phyloP scores from a whole-genome alignment of 352 stramenopile species.

The Phytophthora hybrid region DNA sequence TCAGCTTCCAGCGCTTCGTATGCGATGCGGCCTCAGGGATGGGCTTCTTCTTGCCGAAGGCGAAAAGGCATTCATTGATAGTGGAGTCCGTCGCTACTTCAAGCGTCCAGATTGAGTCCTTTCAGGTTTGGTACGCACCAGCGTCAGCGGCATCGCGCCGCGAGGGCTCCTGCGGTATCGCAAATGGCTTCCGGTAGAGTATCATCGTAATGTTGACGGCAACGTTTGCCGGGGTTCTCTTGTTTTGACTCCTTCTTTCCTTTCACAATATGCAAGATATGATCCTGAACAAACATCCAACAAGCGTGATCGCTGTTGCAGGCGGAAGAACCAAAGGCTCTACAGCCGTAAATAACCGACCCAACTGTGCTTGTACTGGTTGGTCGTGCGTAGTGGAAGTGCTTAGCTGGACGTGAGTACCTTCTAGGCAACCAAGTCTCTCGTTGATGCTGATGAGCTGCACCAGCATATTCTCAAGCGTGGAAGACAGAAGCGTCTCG shows the following conservation, averaged over 20 bases:
- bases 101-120: background rate
- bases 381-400: too few species aligned
- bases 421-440: too few species aligned
- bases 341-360: too few species aligned
- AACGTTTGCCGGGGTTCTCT: conserved; percentile 8
- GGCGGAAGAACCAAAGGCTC: too few species aligned
- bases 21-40: background rate
- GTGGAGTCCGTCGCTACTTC: background rate
- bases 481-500: background rate
- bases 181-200: conserved; percentile 1
- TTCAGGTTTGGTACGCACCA: background rate
- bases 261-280: too few species aligned
- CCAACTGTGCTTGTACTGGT: too few species aligned
- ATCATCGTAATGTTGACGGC: conserved; percentile 7
- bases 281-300: too few species aligned
- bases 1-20: background rate
- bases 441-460: too few species aligned
- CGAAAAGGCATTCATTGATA: background rate
- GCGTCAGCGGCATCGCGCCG: too few species aligned
- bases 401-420: too few species aligned
- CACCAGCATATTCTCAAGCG: conserved; percentile 3
- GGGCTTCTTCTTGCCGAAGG: background rate
- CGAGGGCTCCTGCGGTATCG: background rate
- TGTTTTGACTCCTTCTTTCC: conserved; percentile 8
- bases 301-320: background rate